Evolutionary conservation across 2,329 filamentous ascomycete species (phyloP).

Genomic region (Capronia coronata): DNA sequence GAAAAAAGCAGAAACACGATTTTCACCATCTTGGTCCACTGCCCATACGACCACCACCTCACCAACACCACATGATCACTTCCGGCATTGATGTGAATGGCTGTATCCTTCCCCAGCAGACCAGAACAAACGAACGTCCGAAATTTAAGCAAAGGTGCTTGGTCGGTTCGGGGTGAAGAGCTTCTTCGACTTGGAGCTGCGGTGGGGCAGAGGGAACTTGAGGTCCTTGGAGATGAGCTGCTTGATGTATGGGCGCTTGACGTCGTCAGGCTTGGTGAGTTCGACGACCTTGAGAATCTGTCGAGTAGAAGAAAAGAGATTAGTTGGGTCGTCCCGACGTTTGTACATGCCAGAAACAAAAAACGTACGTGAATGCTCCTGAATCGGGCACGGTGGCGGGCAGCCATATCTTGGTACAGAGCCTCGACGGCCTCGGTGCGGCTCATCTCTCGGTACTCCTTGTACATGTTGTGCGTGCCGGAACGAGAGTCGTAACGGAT

Average conservation of each 20-base stretch:
- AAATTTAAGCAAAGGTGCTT: slow-evolving; percentile 87
- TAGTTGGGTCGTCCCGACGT: neutral
- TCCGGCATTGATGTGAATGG: neutral
- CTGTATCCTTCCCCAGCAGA: neutral
- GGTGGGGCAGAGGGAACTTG: slow-evolving; percentile 98
- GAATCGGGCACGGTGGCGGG: slow-evolving; percentile 96
- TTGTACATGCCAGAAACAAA: neutral
- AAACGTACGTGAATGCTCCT: slow-evolving; percentile 88
- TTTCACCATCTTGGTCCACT: neutral
- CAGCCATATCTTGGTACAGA: slow-evolving; percentile 99
- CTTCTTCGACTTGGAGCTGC: slow-evolving; percentile 80
- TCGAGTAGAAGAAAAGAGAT: neutral
- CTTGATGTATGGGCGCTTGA: slow-evolving; percentile 99
- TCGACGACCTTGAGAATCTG: slow-evolving; percentile 98
- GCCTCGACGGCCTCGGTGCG: slow-evolving; percentile 91
- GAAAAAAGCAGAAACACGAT: neutral
- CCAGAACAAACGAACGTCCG: neutral
- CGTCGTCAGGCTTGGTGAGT: slow-evolving; percentile 85
- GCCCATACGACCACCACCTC: neutral
- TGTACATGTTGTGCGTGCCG: slow-evolving; percentile 99
- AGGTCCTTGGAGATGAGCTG: slow-evolving; percentile 93
- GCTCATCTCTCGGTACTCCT: slow-evolving; percentile 99
- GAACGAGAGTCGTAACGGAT: slow-evolving; percentile 99
- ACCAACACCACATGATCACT: neutral
- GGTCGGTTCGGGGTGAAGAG: slow-evolving; percentile 89